phyloP scores from a whole-genome alignment of 805 yeast genomes.

The Barnettozyma siamensis region DNA sequence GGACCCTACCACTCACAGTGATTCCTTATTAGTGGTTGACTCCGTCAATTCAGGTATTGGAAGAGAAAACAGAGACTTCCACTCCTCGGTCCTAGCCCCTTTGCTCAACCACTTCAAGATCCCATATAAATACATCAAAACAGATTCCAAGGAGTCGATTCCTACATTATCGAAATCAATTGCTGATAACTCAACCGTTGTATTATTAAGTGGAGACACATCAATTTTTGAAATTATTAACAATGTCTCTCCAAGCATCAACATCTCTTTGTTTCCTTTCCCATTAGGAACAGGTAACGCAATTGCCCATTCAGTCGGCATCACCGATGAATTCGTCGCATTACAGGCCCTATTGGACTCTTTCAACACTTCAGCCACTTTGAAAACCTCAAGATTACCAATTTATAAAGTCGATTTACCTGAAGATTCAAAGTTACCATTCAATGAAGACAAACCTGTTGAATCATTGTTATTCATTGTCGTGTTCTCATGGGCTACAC shows the following conservation, averaged over 20 bases:
- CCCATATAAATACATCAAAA: conserved; percentile 35
- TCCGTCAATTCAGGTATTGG: conserved; percentile 34
- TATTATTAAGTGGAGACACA: conserved; percentile 83
- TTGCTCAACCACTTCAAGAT: conserved; percentile 35
- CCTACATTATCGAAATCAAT: conserved; percentile 33
- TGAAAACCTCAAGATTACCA: conserved; percentile 22
- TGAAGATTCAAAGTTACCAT: conserved; percentile 12
- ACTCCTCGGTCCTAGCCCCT: conserved; percentile 40
- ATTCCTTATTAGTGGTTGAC: conserved; percentile 27
- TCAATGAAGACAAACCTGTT: conserved; percentile 1
- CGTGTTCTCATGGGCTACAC: conserved; percentile 81
- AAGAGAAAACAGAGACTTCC: conserved; percentile 33
- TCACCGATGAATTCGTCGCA: conserved; percentile 30
- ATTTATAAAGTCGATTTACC: conserved; percentile 30
- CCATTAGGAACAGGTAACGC: conserved; percentile 92
- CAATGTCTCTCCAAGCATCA: conserved; percentile 17
- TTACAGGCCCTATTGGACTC: conserved; percentile 30
- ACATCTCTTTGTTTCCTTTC: conserved; percentile 30
- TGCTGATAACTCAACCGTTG: conserved; percentile 32
- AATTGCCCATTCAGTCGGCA: conserved; percentile 54
- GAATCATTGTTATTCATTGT: conserved; percentile 37
- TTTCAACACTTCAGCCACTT: conserved; percentile 1
- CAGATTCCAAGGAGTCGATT: conserved; percentile 36
- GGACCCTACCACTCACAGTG: neutral
- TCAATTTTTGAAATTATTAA: conserved; percentile 74